Evolutionary conservation across 495 filamentous ascomycete genomes (phyloP), one percentile per base, ranked within the genome.

Genomic region (Bacidia gigantensis): DNA sequence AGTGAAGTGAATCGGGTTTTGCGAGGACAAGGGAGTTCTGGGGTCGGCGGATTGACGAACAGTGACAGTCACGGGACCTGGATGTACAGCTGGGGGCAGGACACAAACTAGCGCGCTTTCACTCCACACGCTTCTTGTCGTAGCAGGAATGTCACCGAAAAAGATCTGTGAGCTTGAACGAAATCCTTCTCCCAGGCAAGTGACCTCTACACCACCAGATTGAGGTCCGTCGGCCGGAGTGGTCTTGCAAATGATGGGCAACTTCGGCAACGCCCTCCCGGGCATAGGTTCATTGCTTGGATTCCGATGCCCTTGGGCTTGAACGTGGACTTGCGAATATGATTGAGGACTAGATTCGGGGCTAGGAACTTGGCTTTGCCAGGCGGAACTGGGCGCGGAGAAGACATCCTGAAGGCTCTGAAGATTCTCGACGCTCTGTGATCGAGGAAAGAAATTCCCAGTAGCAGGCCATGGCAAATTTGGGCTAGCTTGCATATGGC

Each of bases 151-250:
- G 42, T 87, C 80, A 17, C 89, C 89, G 65, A 96, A 96, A 58
- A 89, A 81, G 52, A 95, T 87, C 50, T 87, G 84, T 60, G 90
- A 76, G 3, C 86, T 86, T 43, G 81, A 77, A 32, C 76, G 79
- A 58, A 95, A 95, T 20, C 80, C 80, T 58, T 77, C 82, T 3
- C 90, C 89, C 23, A 90, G 68, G 50, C 89, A 73, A 0, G 84
- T 87, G 11, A 95, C 86, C 59, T 95, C 89, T 26, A 85, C 84
- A 11, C 88, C 87, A 52, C 90, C 90, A 22, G 73, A 73, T 40
- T 80, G 80, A 10, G 88, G 84, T 11, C 89, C 90, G 64, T 93
- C 84, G 29, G 73, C 71, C 1, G 89, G 89, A 35, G 90, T 83
- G 43, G 95, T 65, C 61, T 87, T 89, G 60, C 80, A 76, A 20